Evolutionary conservation across 345 rosid genomes (phyloP), one percentile per base, ranked within the genome.

Genomic region (Cardamine occulta): DNA sequence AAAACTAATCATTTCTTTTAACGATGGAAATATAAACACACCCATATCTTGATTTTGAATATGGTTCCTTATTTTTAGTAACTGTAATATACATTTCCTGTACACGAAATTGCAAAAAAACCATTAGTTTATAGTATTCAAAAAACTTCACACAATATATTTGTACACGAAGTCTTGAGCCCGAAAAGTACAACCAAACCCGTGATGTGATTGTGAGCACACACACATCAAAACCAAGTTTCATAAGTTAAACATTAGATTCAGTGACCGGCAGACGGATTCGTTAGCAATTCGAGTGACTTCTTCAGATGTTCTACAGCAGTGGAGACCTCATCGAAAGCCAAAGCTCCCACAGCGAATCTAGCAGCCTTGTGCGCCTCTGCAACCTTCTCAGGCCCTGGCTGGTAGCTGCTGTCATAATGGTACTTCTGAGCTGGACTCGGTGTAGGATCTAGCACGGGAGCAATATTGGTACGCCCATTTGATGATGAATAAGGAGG

Each of bases 341-440:
- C 99, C 80, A 95, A 79, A 53, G 99, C 97, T 63, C 97, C 96
- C 66, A 95, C 99, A 0, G 99, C 99, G 74, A 95, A 92, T 82
- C 96, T 86, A 2, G 99, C 99, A 74, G 99, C 97, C 79, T 95
- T 95, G 76, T 86, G 99, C 57, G 99, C 99, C 79, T 90, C 98
- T 0, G 89, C 86, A 6, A 95, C 82, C 84, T 90, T 92, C 80
- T 89, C 97, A 5, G 97, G 89, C 26, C 90, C 79, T n/a, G 98
- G 99, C 80, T 82, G 87, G 85, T 90, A 90, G 77, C 85, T 90
- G 74, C 86, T 79, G 84, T 94, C 96, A 40, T 94, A 88, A 56
- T 91, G 81, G 82, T 83, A 87, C 47, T 82, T 72, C 73, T 84
- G 80, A 34, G 84, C 31, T 4, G 87, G 19, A 75, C 81, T 18